Base-by-base conservation (phyloP, 148 eudicot genomes). In the Camellia lanceoleosa region DNA sequence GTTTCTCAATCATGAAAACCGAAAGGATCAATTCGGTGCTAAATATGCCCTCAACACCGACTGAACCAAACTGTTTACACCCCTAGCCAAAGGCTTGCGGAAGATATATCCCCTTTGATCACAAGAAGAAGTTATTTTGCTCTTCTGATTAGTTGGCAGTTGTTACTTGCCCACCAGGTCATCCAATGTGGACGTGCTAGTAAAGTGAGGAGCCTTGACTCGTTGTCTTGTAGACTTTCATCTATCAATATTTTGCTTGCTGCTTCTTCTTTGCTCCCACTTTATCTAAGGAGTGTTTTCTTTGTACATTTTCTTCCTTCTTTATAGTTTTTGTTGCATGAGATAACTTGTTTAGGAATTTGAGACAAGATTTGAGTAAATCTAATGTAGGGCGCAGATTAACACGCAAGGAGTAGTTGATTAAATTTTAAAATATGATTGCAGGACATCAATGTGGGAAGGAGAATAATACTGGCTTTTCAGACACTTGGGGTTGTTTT, bases 401-500 rank as follows among this genome's bases (percentile, higher is more conserved):
- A 70, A 70, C 73, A 43, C 4, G 12, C 18, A 41, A 2, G 38
- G 77, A 11, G 68, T 65, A 60, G 43, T 30, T 75, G 11, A 80
- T 77, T 83, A 47, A 80, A 78, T 65, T 58, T 75, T 79, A 71
- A 60, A 79, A 73, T 86, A 41, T 87, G 20, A 78, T 87, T 73
- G 89, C 97, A 96, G 99, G 99, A 94, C 85, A 84, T 86, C 83
- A 90, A 89, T 80, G 23, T 82, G 59, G 90, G 95, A 84, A 89
- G 92, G 86, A 88, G 80, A 76, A 83, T 94, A 46, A 61, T 88
- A 59, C 83, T 96, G 85, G 87, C 86, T 63, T 89, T 91, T 62
- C 99, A 96, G 88, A 91, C 91, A 73, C 94, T 96, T 49, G 99
- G 98, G 80, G 92, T 91, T 79, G 99, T 96, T 55, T 96, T 96